Evolutionary conservation across 257 asterid species (phyloP), one percentile per base, ranked within the genome.

Genomic region (Forsythia viridissima): DNA sequence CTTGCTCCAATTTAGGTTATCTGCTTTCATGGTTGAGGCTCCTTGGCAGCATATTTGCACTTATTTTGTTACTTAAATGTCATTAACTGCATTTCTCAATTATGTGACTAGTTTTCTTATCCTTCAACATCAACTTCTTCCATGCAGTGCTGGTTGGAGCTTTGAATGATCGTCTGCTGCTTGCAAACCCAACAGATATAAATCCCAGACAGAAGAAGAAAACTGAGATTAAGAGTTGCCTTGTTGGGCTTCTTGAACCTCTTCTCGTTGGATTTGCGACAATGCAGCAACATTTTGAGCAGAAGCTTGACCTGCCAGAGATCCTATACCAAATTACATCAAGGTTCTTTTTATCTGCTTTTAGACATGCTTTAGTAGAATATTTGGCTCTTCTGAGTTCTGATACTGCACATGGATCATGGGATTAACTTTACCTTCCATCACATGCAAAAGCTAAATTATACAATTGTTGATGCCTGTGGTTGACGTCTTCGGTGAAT

Each of bases 231-330:
- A 96, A 93, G 86, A 84, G 85, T 83, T 93, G 97, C 79, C 98
- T 96, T 66, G 96, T 92, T 75, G 99, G 99, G 81, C 91, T 93
- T 77, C 99, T 96, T 79, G 99, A 96, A 85, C 99, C 99, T 72
- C 99, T 96, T 85, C 99, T 96, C 74, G 87, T 96, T 83, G 99
- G 99, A 79, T 96, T 87, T 84, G 93, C 94, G 42, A 93, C 99
- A 57, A 92, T 96, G 98, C 97, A 96, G 83, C 97, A 93, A 82
- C 90, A 91, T 84, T 96, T 93, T 86, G 99, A 96, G 87, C 99
- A 96, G 97, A 96, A 96, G 88, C 91, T 96, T 78, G 97, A 96
- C 86, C 93, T 96, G 79, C 90, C 99, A 41, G 99, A 96, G 89
- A 91, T 96, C 84, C 85, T 96, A 69, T 96, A 96, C 90, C 99